Conservation (phyloP, 192 early-diverging fungal species). For the Coemansia sp. region DNA sequence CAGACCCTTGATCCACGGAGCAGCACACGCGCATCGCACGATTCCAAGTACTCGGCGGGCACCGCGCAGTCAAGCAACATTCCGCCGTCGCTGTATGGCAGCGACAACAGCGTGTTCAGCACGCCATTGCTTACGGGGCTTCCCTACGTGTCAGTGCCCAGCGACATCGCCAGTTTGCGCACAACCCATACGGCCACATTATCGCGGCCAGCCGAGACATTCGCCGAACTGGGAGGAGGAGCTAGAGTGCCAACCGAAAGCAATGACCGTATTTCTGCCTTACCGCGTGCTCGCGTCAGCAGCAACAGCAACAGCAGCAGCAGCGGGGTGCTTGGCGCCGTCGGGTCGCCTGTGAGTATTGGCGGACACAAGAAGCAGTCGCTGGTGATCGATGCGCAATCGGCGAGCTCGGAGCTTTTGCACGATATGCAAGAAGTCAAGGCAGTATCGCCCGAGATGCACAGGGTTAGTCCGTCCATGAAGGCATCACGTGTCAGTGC, state of each 20-base stretch:
- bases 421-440: constrained; percentile 32
- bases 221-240: not conserved
- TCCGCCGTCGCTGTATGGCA: constrained; percentile 53
- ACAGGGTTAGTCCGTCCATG: constrained; percentile 10
- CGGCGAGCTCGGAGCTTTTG: constrained; percentile 43
- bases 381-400: constrained; percentile 40
- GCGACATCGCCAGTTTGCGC: constrained; percentile 48
- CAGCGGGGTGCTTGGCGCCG: constrained; percentile 31
- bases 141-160: constrained; percentile 47
- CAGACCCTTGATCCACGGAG: constrained; percentile 9
- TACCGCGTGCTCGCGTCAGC: not conserved
- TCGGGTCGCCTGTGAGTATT: constrained; percentile 49
- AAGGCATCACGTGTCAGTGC: not conserved
- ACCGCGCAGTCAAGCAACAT: constrained; percentile 52
- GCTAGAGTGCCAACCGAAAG: not conserved
- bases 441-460: constrained; percentile 24
- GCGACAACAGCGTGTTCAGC: constrained; percentile 50
- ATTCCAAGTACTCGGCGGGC: constrained; percentile 36
- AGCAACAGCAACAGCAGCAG: constrained; percentile 4
- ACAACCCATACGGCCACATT: constrained; percentile 12
- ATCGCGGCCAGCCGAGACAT: not conserved
- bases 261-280: not conserved
- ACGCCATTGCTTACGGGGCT: constrained; percentile 45
- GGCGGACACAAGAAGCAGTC: constrained; percentile 53
- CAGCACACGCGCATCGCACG: constrained; percentile 19